phyloP scores from a whole-genome alignment of 208 protist genomes.

The Trypanosoma cruzi region DNA sequence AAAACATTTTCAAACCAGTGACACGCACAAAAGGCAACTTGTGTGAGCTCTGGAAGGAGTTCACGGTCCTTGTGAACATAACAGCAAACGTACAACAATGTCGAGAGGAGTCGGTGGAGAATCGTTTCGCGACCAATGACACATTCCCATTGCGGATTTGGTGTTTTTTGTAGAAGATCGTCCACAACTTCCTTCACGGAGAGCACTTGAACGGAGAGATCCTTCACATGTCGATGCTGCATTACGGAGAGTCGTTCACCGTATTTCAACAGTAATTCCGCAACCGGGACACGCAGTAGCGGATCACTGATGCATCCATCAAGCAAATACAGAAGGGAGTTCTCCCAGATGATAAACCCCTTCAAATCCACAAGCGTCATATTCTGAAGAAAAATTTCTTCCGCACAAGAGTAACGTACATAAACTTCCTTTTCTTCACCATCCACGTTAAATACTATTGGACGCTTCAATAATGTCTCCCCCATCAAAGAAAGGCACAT shows the following conservation, averaged over 20 bases:
- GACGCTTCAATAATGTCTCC: neutral
- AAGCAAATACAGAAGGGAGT: slow-evolving; percentile 18
- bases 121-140: slow-evolving; percentile 42
- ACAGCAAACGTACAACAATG: slow-evolving; percentile 43
- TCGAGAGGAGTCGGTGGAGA: slow-evolving; percentile 49
- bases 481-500: slow-evolving; percentile 19
- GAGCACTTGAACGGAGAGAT: slow-evolving; percentile 64
- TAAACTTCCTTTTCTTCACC: neutral
- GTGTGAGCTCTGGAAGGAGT: neutral
- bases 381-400: slow-evolving; percentile 22
- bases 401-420: slow-evolving; percentile 1
- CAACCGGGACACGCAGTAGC: slow-evolving; percentile 52
- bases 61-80: neutral
- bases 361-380: neutral
- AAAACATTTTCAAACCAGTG: slow-evolving; percentile 4
- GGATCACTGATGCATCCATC: slow-evolving; percentile 43
- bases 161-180: slow-evolving; percentile 25
- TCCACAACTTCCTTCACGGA: slow-evolving; percentile 57
- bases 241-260: slow-evolving; percentile 40
- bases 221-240: slow-evolving; percentile 16
- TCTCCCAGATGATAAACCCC: slow-evolving; percentile 18
- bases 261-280: slow-evolving; percentile 56
- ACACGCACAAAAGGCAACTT: neutral
- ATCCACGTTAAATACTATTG: neutral
- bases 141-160: slow-evolving; percentile 36